Evolutionary conservation across 352 stramenopile genomes (phyloP), one percentile per base, ranked within the genome.

Genomic region (Globisporangium middletonii): DNA sequence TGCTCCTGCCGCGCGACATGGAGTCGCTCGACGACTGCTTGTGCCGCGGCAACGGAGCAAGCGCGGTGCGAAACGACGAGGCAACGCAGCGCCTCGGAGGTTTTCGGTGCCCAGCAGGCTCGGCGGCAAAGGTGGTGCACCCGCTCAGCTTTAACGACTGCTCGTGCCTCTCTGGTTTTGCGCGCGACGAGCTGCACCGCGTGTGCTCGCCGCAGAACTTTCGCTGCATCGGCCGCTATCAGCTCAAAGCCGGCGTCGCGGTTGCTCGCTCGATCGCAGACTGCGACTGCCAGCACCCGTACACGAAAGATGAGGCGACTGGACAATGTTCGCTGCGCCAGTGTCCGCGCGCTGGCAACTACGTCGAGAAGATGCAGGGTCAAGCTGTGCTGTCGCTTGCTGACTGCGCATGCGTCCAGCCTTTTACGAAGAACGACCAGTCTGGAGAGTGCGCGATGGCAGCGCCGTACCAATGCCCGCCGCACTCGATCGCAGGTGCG

Each of bases 1-100:
- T 84, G 77, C 55, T 92, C 33, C 72, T 92, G n/a, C 82, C 84
- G 42, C 76, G 77, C 43, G 84, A 94, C 63, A 92, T 94, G 84
- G 77, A 90, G 46, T 77, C 69, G 49, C 68, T 86, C 42, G 73
- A 89, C 41, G 79, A 94, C 60, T 94, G 84, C 41, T 23, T 83
- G 28, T 92, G 84, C 52, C 53, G 57, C 33, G 33, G 33, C 26
- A 62, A 53, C 35, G 33, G 15, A 13, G 33, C 16, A 4, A 6
- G 28, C 19, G 46, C 47, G 26, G 26, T 62, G 26, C 53, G 54
- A 2, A 49, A 69, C 27, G 48, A 72, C 26, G 49, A 56, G 33
- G 38, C 23, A 8, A 19, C 23, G 47, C 57, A 18, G 0, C 43
- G 15, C 0, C 11, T 3, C 13, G 38, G 23, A 4, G 15, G 6